These are phyloP conservation scores for Suillus bovinus DNA, from an alignment of 768 basidiomycete genomes.

Conservation along the genomic window DNA sequence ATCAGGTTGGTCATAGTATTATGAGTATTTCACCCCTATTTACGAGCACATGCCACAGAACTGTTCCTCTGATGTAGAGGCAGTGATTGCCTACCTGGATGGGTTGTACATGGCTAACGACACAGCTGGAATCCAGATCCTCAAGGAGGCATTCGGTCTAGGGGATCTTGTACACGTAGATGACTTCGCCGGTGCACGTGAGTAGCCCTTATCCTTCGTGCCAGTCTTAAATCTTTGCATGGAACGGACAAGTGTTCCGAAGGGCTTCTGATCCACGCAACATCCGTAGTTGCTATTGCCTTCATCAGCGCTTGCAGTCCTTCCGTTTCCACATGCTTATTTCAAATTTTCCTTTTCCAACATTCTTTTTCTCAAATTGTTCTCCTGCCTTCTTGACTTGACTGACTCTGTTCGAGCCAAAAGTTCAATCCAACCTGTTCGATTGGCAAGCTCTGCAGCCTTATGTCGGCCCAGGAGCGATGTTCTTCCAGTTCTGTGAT, in stretches of 20 bases:
- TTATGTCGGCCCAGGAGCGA: constrained; percentile 38
- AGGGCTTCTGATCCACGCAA: too few relatives aligned
- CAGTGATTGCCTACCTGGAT: constrained; percentile 63
- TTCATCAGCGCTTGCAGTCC: neutral
- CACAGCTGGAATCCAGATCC: constrained; percentile 44
- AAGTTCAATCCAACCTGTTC: constrained; percentile 54
- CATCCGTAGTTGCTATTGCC: neutral
- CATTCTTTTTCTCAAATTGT: neutral
- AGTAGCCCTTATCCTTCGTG: constrained; percentile 16
- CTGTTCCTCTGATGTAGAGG: too few relatives aligned
- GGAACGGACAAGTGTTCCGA: too few relatives aligned
- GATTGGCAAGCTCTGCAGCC: constrained; percentile 71
- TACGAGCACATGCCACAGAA: constrained; percentile 67
- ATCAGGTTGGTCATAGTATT: too few relatives aligned
- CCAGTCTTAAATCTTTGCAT: too few relatives aligned
- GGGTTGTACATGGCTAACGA: constrained; percentile 49
- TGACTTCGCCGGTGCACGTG: constrained; percentile 62
- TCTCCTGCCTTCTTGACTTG: too few relatives aligned
- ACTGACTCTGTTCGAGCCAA: neutral
- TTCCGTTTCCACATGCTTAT: neutral
- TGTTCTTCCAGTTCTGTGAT: too few relatives aligned
- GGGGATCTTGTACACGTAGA: constrained; percentile 57
- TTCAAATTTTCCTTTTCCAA: neutral
- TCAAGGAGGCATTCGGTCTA: constrained; percentile 64
- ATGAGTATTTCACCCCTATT: constrained; percentile 69